Conservation (phyloP, 1,284 basidiomycete species). For the Rhodotorula sp. region DNA sequence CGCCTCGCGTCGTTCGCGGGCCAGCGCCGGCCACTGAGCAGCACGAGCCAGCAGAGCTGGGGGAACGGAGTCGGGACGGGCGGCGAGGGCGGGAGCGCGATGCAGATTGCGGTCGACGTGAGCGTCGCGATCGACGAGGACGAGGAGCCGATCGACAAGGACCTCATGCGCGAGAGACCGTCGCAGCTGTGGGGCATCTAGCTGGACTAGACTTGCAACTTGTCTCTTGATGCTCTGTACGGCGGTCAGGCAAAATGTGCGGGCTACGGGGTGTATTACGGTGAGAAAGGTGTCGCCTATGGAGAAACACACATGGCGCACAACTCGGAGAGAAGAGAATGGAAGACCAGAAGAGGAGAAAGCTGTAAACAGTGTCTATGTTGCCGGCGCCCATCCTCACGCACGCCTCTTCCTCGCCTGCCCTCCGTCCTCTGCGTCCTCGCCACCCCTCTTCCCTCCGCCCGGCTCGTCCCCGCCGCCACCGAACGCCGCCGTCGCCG, state of each 20-base stretch:
- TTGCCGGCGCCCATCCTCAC: not conserved
- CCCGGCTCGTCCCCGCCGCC: not conserved
- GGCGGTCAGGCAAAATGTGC: too few species aligned
- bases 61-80: not conserved
- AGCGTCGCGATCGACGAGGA: slow-evolving; percentile 11
- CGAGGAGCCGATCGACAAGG: not conserved
- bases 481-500: slow-evolving; percentile 1
- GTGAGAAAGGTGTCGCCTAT: too few species aligned
- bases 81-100: not conserved
- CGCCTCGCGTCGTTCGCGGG: not conserved
- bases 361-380: not conserved
- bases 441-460: not conserved
- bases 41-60: too few species aligned
- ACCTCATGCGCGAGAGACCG: too few species aligned
- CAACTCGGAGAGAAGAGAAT: too few species aligned
- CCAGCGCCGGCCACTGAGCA: too few species aligned
- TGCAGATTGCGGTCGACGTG: slow-evolving; percentile 10
- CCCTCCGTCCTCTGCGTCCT: not conserved
- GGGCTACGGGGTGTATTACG: too few species aligned
- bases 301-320: too few species aligned
- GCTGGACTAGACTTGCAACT: too few species aligned
- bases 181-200: too few species aligned
- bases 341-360: too few species aligned
- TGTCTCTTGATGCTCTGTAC: too few species aligned
- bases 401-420: not conserved